Evolutionary conservation across 352 stramenopile species (phyloP), one percentile per base, ranked within the genome.

Genomic region (Pythium monospermum): DNA sequence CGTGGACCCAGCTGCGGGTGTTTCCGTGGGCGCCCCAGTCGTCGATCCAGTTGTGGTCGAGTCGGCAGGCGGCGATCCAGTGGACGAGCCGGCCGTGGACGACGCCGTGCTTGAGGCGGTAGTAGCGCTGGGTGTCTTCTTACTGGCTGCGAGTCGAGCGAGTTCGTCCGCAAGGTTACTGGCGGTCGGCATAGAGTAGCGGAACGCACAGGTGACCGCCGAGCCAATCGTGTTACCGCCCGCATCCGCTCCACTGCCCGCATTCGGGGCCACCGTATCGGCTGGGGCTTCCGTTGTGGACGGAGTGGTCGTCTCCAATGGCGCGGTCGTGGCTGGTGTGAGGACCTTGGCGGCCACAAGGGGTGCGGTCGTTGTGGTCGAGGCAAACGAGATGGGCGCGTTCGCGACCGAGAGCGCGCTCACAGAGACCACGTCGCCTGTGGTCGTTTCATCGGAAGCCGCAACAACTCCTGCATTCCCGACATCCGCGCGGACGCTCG

Each of bases 201-300:
- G 58, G 58, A 66, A 66, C 31, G 58, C 58, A 37, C 58, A 66
- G n/a, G 35, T 61, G 26, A 66, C 27, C 12, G 49, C 35, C 22
- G 25, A 39, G 40, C 50, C 50, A 4, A 58, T 51, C 1, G 36
- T 53, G 27, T 11, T n/a, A 15, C 35, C 23, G 6, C 16, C 25
- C 2, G 6, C 44, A 22, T 43, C 56, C 1, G 38, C 39, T n/a
- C 23, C 36, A 21, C 30, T 55, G 42, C 57, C 53, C 10, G 30
- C 36, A 11, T 26, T 5, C 26, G 41, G 12, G 22, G 26, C 27
- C 25, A 26, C 13, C 8, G 23, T 35, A 13, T 35, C 30, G 8
- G 31, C 15, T 8, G 31, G 8, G 8, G 31, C 8, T n/a, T n/a
- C 37, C 13, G 16, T n/a, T 1, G 46, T 38, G 11, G 32, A 45